Evolutionary conservation across 1,139 yeast species (phyloP).

Genomic region (Geotrichum reessii): DNA sequence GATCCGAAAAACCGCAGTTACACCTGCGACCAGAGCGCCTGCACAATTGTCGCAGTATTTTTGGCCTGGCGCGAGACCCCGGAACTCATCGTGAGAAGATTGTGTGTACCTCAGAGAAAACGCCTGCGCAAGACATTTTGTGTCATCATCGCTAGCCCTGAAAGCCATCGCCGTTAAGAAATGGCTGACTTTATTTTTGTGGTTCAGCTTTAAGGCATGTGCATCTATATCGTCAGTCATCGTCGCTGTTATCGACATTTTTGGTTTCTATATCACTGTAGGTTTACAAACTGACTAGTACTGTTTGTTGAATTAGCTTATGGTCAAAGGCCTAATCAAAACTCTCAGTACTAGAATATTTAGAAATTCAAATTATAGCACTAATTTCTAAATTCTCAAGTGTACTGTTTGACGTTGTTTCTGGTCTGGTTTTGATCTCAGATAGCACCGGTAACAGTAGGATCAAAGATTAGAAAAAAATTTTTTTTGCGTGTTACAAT

Average conservation of each 20-base stretch:
- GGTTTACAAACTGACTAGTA: too few relatives aligned
- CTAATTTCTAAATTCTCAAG: too few relatives aligned
- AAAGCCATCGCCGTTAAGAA: not conserved
- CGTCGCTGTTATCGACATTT: too few relatives aligned
- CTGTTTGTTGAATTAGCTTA: not conserved
- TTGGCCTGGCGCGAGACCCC: not conserved
- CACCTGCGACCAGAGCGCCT: not conserved
- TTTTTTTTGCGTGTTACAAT: too few relatives aligned
- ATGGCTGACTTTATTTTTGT: not conserved
- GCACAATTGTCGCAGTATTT: not conserved
- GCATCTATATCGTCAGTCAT: not conserved
- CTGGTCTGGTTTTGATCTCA: too few relatives aligned
- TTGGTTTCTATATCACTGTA: too few relatives aligned
- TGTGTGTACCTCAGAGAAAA: not conserved
- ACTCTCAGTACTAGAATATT: too few relatives aligned
- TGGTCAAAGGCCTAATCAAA: too few relatives aligned
- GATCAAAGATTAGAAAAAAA: too few relatives aligned
- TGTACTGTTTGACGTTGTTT: too few relatives aligned
- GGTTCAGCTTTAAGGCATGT: not conserved
- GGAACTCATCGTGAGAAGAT: not conserved
- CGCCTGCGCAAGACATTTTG: not conserved
- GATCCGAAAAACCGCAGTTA: not conserved
- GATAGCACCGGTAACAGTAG: too few relatives aligned
- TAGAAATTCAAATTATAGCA: too few relatives aligned
- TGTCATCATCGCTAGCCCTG: not conserved